phyloP scores from a whole-genome alignment of 1,139 yeast species.

The Pichia sp. region DNA sequence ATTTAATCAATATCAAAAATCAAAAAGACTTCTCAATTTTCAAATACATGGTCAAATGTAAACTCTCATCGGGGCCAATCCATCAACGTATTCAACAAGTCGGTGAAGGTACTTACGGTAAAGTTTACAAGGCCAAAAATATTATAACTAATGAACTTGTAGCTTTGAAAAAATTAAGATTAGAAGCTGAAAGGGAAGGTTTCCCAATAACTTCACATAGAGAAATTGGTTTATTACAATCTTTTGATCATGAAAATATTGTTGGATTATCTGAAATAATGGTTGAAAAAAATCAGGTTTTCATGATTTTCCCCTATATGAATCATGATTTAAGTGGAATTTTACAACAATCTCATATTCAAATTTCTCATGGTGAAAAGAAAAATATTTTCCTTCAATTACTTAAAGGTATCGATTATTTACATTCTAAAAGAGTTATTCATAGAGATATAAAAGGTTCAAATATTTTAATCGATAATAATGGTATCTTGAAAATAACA shows the following conservation, averaged over 20 bases:
- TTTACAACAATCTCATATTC: slow-evolving; percentile 66
- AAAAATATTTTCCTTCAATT: slow-evolving; percentile 73
- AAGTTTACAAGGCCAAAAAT: slow-evolving; percentile 55
- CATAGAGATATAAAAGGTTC: slow-evolving; percentile 96
- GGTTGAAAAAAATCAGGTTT: slow-evolving; percentile 73
- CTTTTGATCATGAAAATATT: slow-evolving; percentile 77
- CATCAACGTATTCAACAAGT: slow-evolving; percentile 31
- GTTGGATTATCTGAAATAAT: slow-evolving; percentile 83
- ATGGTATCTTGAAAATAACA: slow-evolving; percentile 76
- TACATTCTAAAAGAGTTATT: slow-evolving; percentile 71
- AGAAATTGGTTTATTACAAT: slow-evolving; percentile 80
- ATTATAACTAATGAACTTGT: slow-evolving; percentile 61
- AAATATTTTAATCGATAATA: slow-evolving; percentile 65
- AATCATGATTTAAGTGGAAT: slow-evolving; percentile 91
- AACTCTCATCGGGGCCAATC: slow-evolving; percentile 17
- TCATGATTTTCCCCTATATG: slow-evolving; percentile 89
- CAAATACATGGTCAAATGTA: slow-evolving; percentile 22
- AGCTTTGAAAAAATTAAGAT: slow-evolving; percentile 75
- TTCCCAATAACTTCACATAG: slow-evolving; percentile 94
- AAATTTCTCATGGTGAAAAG: slow-evolving; percentile 56
- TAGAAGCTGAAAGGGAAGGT: slow-evolving; percentile 88
- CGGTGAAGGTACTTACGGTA: slow-evolving; percentile 39
- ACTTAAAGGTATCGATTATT: slow-evolving; percentile 70
- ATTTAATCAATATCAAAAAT: neutral
- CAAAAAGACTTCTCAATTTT: slow-evolving; percentile 2